Percentiles rank a stretch among this genome's conserved stretches.
Evolutionary conservation across 1,139 yeast genomes (phyloP).

Genomic region (Hyphopichia wangnamkhiaoensis): DNA sequence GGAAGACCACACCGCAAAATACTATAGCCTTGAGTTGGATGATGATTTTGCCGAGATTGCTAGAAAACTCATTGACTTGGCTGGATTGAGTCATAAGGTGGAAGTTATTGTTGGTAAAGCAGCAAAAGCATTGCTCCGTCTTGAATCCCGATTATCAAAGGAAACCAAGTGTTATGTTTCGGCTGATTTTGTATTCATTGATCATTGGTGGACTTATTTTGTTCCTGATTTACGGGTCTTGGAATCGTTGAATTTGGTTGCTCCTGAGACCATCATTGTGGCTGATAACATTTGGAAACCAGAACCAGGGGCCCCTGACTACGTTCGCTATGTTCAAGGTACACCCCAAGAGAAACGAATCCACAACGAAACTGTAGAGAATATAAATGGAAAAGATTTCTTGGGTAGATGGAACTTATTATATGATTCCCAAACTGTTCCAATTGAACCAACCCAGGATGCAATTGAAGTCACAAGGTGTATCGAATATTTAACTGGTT

Average conservation of each 20-base stretch:
- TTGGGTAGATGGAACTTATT: constrained; percentile 47
- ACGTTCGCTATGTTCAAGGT: constrained; percentile 37
- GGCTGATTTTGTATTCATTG: constrained; percentile 40
- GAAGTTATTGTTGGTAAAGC: constrained; percentile 42
- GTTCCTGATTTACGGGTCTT: constrained; percentile 45
- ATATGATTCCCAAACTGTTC: constrained; percentile 33
- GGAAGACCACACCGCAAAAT: constrained; percentile 24
- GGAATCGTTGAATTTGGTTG: constrained; percentile 41
- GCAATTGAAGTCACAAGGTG: constrained; percentile 34
- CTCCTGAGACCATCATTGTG: constrained; percentile 39
- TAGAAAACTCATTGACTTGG: constrained; percentile 31
- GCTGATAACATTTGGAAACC: constrained; percentile 42
- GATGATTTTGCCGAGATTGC: constrained; percentile 37
- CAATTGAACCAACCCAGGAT: constrained; percentile 18
- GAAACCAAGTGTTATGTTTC: constrained; percentile 11
- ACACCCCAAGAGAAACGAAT: constrained; percentile 38
- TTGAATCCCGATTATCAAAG: constrained; percentile 18
- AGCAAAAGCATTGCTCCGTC: constrained; percentile 25
- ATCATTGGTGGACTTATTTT: constrained; percentile 41
- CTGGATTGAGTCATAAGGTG: constrained; percentile 35
- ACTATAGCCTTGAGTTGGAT: constrained; percentile 40
- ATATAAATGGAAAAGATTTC: constrained; percentile 29
- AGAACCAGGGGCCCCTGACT: constrained; percentile 42
- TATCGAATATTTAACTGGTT: constrained; percentile 24
- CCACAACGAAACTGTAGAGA: constrained; percentile 23